These are phyloP conservation scores for Podila verticillata DNA, from an alignment of 192 early-diverging fungal genomes.

Conservation along the genomic window DNA sequence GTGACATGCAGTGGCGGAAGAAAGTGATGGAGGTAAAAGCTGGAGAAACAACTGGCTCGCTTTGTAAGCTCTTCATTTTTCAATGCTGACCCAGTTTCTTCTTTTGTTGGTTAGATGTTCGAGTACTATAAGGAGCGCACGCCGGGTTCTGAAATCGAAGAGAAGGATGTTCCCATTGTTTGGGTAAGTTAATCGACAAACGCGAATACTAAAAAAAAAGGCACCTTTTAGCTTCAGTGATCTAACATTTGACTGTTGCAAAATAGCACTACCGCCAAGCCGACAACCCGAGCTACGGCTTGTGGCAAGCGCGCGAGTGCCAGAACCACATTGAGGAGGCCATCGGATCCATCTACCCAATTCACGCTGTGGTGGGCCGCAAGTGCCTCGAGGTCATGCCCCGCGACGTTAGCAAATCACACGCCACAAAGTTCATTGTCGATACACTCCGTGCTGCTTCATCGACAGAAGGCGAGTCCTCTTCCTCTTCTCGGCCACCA, in stretches of 20 bases:
- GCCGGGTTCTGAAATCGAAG: conserved; percentile 81
- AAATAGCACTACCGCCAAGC: conserved; percentile 71
- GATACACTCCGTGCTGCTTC: conserved; percentile 43
- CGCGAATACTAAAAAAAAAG: no score
- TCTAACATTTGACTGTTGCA: neutral
- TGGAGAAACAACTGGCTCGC: no score
- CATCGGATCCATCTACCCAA: conserved; percentile 71
- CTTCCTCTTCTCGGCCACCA: neutral
- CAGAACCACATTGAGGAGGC: conserved; percentile 84
- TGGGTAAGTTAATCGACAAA: conserved; percentile 58
- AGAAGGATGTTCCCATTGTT: conserved; percentile 76
- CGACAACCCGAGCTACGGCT: conserved; percentile 66
- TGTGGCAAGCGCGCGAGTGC: conserved; percentile 87
- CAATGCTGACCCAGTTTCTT: neutral
- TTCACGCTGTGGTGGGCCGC: conserved; percentile 73
- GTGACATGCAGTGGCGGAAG: conserved; percentile 37
- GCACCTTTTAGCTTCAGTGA: no score
- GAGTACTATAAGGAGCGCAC: conserved; percentile 87
- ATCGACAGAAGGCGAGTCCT: neutral
- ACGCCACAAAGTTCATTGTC: conserved; percentile 67
- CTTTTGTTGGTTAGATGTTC: conserved; percentile 62
- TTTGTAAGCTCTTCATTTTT: no score
- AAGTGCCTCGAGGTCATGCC: conserved; percentile 79
- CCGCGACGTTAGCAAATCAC: conserved; percentile 75
- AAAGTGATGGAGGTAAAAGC: conserved; percentile 45